Evolutionary conservation across 2,329 filamentous ascomycete species (phyloP).

Genomic region (Cladosporium sp.): DNA sequence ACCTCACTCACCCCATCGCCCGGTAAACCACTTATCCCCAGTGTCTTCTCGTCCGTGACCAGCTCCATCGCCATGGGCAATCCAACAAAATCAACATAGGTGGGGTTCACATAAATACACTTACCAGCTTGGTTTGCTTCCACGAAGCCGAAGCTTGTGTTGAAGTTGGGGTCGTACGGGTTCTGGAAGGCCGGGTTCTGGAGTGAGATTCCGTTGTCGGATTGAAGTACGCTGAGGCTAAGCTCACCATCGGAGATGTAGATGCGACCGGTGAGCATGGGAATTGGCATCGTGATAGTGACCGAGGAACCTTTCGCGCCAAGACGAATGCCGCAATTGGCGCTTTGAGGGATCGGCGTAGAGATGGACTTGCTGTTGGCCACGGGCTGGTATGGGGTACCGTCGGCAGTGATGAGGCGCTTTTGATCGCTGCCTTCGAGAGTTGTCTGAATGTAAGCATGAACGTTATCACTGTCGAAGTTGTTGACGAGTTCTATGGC

Average conservation of each 20-base stretch:
- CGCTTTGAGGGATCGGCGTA: conserved; percentile 35
- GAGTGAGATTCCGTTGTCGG: conserved; percentile 34
- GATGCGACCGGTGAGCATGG: conserved; percentile 44
- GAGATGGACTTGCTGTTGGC: conserved; percentile 29
- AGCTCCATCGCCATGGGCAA: conserved; percentile 53
- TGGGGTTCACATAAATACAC: conserved; percentile 42
- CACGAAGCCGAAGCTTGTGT: conserved; percentile 43
- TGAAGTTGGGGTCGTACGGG: conserved; percentile 39
- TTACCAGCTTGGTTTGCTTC: conserved; percentile 27
- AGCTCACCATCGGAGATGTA: conserved; percentile 48
- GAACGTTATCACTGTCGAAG: conserved; percentile 37
- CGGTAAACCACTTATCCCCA: conserved; percentile 59
- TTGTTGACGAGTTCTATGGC: conserved; percentile 43
- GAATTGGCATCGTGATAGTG: conserved; percentile 42
- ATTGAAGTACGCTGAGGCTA: conserved; percentile 42
- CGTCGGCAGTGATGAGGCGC: conserved; percentile 43
- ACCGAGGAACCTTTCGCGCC: conserved; percentile 37
- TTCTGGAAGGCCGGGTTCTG: conserved; percentile 50
- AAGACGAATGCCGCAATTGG: conserved; percentile 43
- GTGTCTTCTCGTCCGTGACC: conserved; percentile 38
- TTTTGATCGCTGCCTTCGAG: conserved; percentile 39
- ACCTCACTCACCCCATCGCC: conserved; percentile 56
- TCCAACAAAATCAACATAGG: conserved; percentile 30
- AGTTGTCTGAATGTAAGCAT: conserved; percentile 45
- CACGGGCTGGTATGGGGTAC: conserved; percentile 42